Percentiles rank a stretch among this genome's conserved stretches.
Evolutionary conservation across 108 stramenopile genomes (phyloP).

Genomic region (Pseudonitzschia pungens): DNA sequence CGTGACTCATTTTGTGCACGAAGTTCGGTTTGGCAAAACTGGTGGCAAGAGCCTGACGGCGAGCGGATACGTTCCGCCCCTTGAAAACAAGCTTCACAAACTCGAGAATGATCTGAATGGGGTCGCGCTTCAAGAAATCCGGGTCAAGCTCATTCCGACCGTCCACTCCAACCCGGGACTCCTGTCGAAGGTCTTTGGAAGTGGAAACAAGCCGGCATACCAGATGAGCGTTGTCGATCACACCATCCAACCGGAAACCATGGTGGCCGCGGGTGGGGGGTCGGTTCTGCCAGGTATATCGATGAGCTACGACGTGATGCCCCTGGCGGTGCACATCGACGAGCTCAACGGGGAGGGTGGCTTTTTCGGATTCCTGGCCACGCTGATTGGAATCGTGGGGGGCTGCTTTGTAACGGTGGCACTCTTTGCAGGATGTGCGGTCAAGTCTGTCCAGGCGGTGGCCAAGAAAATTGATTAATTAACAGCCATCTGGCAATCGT

Average conservation of each 20-base stretch:
- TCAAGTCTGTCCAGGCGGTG: slow-evolving; percentile 72
- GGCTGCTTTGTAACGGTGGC: slow-evolving; percentile 88
- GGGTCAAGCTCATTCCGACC: slow-evolving; percentile 74
- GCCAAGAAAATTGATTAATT: slow-evolving; percentile 81
- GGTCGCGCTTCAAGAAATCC: slow-evolving; percentile 65
- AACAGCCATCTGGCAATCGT: not conserved
- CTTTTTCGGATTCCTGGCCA: slow-evolving; percentile 72
- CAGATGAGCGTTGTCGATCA: slow-evolving; percentile 62
- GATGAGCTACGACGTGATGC: slow-evolving; percentile 78
- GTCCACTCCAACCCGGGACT: slow-evolving; percentile 47
- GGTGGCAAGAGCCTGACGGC: slow-evolving; percentile 39
- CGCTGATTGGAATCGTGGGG: slow-evolving; percentile 78
- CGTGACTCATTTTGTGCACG: slow-evolving; percentile 73
- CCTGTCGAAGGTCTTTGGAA: slow-evolving; percentile 11
- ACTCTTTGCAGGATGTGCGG: slow-evolving; percentile 67
- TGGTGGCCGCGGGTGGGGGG: slow-evolving; percentile 50
- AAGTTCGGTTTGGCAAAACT: slow-evolving; percentile 67
- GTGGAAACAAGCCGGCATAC: slow-evolving; percentile 34
- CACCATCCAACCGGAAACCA: slow-evolving; percentile 69
- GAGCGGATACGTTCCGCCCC: slow-evolving; percentile 43
- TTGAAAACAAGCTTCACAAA: slow-evolving; percentile 47
- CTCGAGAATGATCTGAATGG: slow-evolving; percentile 69
- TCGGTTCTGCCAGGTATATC: slow-evolving; percentile 65
- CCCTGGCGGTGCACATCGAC: slow-evolving; percentile 70
- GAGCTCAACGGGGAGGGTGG: slow-evolving; percentile 51